Base-by-base conservation (phyloP, 768 basidiomycete species). In the Albatrellus ellisii region DNA sequence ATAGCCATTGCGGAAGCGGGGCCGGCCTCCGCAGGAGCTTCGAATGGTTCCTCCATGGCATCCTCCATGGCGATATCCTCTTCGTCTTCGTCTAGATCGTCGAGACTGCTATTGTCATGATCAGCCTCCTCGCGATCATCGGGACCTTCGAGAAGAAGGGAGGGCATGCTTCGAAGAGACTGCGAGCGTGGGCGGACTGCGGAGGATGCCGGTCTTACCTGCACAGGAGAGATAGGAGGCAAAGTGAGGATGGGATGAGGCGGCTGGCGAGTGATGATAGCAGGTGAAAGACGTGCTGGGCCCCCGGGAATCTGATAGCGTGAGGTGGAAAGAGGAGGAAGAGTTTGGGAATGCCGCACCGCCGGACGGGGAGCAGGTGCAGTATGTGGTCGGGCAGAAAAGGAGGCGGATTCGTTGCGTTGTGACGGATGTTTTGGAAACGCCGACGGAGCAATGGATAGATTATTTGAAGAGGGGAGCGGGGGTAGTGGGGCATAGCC, bases 111-210 rank as follows among this genome's bases (percentile, higher is more conserved):
- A 3, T 32, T 18, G 15, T 36, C 59, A 2, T 63, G 63, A 2
- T 58, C 60, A 25, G 54, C 53, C n/a, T 60, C 62, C 4, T 60
- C 65, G 31, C 46, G 55, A 17, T 59, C 59, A 22, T 58, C 62
- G 20, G 56, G 53, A 26, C 63, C 66, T 41, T 61, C 57, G 36
- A 24, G 45, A n/a, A 45, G 50, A 26, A 51, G 26, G 11, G 47
- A 44, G 17, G 50, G 50, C 42, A 51, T 36, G 24, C 47, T 51
- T 15, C 44, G 47, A 31, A 51, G 31, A 21, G 20, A 9, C 15
- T 15, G 6, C 2, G 21, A 6, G 6, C 35, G 17, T 3, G 6
- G 9, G 7, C 20, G 20, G 6, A 36, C 35, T 12, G 35, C 25
- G 35, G 20, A 21, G 10, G 50, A 49, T 24, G 26, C 43, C 15